These are phyloP conservation scores for Aspergillus sergii DNA, from an alignment of 2,329 filamentous ascomycete species.

Conservation along the genomic window DNA sequence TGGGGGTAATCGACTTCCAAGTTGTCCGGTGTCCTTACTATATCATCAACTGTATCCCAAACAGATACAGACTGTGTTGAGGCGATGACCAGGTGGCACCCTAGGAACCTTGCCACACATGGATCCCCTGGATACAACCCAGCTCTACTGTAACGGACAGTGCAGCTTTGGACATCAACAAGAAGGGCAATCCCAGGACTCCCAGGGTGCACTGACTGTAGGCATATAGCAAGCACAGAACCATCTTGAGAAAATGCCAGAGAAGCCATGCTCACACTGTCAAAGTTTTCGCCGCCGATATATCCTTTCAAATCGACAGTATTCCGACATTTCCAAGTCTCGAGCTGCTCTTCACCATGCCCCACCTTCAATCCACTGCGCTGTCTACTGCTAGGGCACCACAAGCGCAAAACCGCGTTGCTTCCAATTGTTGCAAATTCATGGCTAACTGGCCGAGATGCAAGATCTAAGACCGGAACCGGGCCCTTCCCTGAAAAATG, in stretches of 20 bases:
- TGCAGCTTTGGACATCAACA: conserved; percentile 71
- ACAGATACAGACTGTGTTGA: conserved; percentile 70
- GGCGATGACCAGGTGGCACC: conserved; percentile 73
- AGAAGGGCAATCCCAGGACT: conserved; percentile 70
- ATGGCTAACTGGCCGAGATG: conserved; percentile 66
- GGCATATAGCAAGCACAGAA: conserved; percentile 71
- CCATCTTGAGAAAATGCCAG: conserved; percentile 82
- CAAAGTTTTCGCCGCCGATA: conserved; percentile 27
- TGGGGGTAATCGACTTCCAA: conserved; percentile 33
- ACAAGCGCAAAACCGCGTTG: conserved; percentile 76
- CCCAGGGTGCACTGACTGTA: conserved; percentile 42
- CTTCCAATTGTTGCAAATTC: conserved; percentile 85
- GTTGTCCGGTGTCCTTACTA: conserved; percentile 65
- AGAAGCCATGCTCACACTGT: conserved; percentile 57
- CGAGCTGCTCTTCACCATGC: conserved; percentile 52
- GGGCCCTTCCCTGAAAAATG: conserved; percentile 63
- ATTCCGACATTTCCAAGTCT: conserved; percentile 74
- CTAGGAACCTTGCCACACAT: conserved; percentile 70
- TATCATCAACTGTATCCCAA: conserved; percentile 82
- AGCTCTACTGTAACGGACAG: conserved; percentile 66
- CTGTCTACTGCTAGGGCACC: conserved; percentile 73
- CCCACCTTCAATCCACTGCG: conserved; percentile 67
- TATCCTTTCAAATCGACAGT: conserved; percentile 52
- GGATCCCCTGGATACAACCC: conserved; percentile 68
- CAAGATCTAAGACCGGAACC: conserved; percentile 70